Evolutionary conservation across 768 basidiomycete species (phyloP).

Genomic region (Cystoderma amianthinum): DNA sequence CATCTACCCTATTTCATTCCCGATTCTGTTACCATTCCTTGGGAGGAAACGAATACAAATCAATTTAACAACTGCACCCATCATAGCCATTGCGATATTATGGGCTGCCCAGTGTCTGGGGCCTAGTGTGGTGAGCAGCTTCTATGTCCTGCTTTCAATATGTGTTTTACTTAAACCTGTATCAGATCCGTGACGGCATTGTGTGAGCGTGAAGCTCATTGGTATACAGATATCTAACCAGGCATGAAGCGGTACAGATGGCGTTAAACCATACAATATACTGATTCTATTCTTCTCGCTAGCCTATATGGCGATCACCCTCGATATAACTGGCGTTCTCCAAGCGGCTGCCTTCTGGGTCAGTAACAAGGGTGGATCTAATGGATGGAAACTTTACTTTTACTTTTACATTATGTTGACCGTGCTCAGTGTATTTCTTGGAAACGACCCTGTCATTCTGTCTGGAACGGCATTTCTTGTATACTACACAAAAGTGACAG

Average conservation of each 20-base stretch:
- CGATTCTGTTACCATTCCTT: conserved; percentile 22
- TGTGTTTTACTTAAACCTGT: neutral
- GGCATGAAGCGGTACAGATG: conserved; percentile 34
- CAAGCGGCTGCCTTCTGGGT: conserved; percentile 78
- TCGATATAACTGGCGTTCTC: conserved; percentile 77
- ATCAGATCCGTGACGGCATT: conserved; percentile 55
- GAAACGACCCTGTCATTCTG: conserved; percentile 84
- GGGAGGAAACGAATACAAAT: conserved; percentile 27
- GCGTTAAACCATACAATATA: conserved; percentile 78
- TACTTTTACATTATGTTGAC: conserved; percentile 76
- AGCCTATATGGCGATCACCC: conserved; percentile 79
- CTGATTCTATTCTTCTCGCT: conserved; percentile 80
- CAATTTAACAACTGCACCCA: conserved; percentile 48
- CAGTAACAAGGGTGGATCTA: conserved; percentile 57
- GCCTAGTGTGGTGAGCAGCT: no score
- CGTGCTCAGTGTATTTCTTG: conserved; percentile 58
- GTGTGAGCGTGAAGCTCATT: conserved; percentile 26
- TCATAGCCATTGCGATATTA: conserved; percentile 41
- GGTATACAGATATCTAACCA: neutral
- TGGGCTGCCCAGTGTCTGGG: conserved; percentile 53
- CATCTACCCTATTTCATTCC: conserved; percentile 11
- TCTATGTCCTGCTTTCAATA: neutral
- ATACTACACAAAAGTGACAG: conserved; percentile 69
- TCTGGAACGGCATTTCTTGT: conserved; percentile 80
- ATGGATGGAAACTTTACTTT: conserved; percentile 55